Base-by-base conservation (phyloP, 2,329 filamentous ascomycete genomes). In the Stachybotrys elegans region DNA sequence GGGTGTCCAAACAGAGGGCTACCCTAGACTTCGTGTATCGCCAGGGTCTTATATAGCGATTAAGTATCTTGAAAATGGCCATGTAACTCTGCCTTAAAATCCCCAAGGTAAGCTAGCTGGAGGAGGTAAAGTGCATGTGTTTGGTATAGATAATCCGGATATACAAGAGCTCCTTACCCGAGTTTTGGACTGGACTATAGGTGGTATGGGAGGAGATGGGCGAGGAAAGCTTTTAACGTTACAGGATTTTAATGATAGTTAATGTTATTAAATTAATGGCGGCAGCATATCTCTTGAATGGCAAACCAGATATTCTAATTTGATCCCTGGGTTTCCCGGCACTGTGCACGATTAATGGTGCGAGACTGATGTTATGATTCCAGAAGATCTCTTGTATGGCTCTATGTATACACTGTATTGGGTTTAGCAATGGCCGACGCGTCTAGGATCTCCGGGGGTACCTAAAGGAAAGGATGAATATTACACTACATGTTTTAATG, bases 381-480 rank as follows among this genome's bases (percentile, higher is more conserved):
- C 32, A 13, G 32, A 35, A 8, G 32, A 35, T 35, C 12, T 35
- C 12, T 35, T 19, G 17, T 8, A n/a, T 19, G 32, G 17, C 32
- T 35, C 32, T 13, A 35, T 16, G 16, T 35, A 35, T 19, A 35
- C 32, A 35, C 32, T 35, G 8, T 35, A 35, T 17, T 35, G 32
- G 32, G 32, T 35, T 8, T 35, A 16, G 32, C 32, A 35, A 19
- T 35, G 32, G 32, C 32, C 32, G 12, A 35, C 32, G 17, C 9
- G 32, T 19, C 32, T 16, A 17, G 17, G 32, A 13, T 35, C 32
- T 17, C 32, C 32, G 12, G 32, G 32, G 12, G 9, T 35, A 35
- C 32, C 32, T 35, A 16, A 35, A n/a, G 32, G 32, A 19, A 35
- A 35, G 32, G 32, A 35, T 35, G 32, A 35, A 19, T 35, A n/a